Base-by-base conservation (phyloP, 2,329 filamentous ascomycete species). In the Parasarocladium wereldwijsianum region DNA sequence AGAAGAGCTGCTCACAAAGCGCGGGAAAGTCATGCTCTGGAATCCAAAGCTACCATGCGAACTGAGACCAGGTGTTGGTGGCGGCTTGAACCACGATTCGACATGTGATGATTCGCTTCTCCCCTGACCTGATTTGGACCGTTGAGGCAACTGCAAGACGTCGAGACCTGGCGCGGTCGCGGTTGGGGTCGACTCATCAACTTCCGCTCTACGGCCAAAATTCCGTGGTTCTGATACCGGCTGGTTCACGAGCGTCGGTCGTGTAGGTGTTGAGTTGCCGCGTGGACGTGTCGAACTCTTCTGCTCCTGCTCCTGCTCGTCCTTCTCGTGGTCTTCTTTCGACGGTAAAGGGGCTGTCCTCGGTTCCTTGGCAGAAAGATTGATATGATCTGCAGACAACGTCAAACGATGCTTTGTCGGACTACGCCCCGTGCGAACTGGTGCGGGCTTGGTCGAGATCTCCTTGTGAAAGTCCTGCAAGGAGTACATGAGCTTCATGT, bases 401-500 rank as follows among this genome's bases (percentile, higher is more conserved):
- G 70, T 71, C 23, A 66, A 50, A 13, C 70, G 59, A 46, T 76
- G 72, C 49, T 71, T 73, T 0, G 64, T 65, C 6, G 69, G 63
- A 35, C 66, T 72, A 35, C 66, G 57, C 26, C 64, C 67, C 13
- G 53, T 54, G 20, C 60, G 58, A 16, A 54, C 59, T 50, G 62
- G 66, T n/a, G 53, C 54, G 38, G 56, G 65, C 49, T 59, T 69
- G 44, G 61, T 65, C 2, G 62, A 53, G 3, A 76, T 49, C 28
- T 75, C 61, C 44, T 76, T 76, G 40, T 76, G 72, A 46, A 86
- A 87, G 44, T 87, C 81, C 49, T 86, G 81, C 27, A 92, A 58
- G 40, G 83, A 85, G 62, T 90, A 90, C 65, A 92, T 85, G 40
- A 92, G 62, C 40, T 82, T 82, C 83, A 92, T 92, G 51, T 92